Conservation (phyloP, 1,284 basidiomycete genomes). For the Cryptococcus jaspeensis region DNA sequence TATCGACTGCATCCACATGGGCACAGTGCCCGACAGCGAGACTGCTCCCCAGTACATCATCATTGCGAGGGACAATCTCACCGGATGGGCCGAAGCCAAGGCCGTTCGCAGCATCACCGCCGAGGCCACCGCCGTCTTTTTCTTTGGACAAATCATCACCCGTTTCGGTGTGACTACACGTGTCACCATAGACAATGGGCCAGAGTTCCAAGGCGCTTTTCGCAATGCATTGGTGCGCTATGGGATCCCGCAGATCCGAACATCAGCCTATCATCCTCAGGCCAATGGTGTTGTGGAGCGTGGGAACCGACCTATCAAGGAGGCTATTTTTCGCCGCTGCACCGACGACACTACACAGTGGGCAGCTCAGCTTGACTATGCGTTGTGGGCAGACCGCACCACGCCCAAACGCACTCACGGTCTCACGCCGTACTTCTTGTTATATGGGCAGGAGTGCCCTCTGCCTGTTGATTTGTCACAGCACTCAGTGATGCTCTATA, state of each 20-base stretch:
- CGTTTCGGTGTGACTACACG: background rate
- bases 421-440: background rate
- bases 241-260: background rate
- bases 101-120: background rate
- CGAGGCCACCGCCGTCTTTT: background rate
- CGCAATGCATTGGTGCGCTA: background rate
- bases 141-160: background rate
- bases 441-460: background rate
- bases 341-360: background rate
- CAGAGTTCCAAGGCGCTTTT: background rate
- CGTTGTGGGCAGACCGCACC: background rate
- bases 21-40: background rate
- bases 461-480: background rate
- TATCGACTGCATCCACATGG: slow-evolving; percentile 11
- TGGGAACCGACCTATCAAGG: slow-evolving; percentile 8
- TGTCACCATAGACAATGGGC: background rate
- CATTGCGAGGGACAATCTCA: background rate
- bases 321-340: slow-evolving; percentile 6
- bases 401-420: background rate
- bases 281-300: slow-evolving; percentile 8
- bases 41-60: background rate
- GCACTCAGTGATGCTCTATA: background rate
- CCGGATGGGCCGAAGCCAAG: background rate
- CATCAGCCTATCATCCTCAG: background rate
- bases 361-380: background rate